Evolutionary conservation across 257 asterid species (phyloP), one percentile per base, ranked within the genome.

Genomic region (Solanum chaucha): DNA sequence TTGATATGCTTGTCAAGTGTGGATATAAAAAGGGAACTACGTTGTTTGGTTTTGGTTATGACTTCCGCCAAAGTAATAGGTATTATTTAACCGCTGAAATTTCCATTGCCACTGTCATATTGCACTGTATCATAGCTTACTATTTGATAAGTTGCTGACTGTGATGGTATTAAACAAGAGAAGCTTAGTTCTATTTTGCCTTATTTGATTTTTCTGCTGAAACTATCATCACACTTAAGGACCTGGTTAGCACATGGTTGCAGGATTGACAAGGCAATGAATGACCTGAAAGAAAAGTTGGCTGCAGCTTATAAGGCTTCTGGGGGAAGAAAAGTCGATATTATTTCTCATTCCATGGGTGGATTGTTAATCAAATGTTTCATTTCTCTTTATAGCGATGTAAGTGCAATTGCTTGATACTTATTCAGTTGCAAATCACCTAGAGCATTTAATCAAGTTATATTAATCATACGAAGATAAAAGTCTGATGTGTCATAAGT

Each of bases 21-120:
- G 99, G 99, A 38, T 97, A 95, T 86, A 87, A 91, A 92, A 97
- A 94, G 90, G 99, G 99, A 85, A 89, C 93, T 35, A 97, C 99
- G 14, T 89, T 97, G 91, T 97, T 97, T 30, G 98, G 99, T 20
- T 95, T 93, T 90, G 99, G 99, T 85, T 97, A 91, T 14, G 99
- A 97, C 89, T 97, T 97, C 84, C 99, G 99, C 83, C 99, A 97
- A 87, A 97, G 99, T 93, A 94, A 91, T 88, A 95, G 99, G 99
- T 97, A 90, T 86, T 24, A 44, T 17, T 87, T 35, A 78, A 78
- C 88, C 36, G 44, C 59, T 82, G 59, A 88, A 75, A 58, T 87
- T 85, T 90, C 85, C 84, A 10, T 84, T 20, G 20, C 38, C 38
- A 1, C 4, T 14, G 84, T 36, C 65, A 44, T 78, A 78, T 14